Evolutionary conservation across 805 yeast genomes (phyloP).

Genomic region (Cyberlindnera mycetangii): DNA sequence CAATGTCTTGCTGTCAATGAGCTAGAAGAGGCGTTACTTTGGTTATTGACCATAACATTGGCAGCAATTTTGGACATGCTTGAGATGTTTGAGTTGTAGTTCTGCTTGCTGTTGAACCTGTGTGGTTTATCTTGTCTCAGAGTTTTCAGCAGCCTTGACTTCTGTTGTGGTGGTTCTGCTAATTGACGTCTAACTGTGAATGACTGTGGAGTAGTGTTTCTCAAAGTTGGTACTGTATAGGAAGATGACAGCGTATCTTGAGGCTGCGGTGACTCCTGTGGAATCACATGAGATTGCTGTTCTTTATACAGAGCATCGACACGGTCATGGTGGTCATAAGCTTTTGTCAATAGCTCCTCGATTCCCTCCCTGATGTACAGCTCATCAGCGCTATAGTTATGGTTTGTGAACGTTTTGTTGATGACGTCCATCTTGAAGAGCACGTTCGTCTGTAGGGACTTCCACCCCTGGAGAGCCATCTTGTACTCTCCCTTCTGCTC

Average conservation of each 20-base stretch:
- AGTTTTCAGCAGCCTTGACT: slow-evolving; percentile 32
- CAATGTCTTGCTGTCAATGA: slow-evolving; percentile 16
- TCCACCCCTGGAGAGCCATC: slow-evolving; percentile 72
- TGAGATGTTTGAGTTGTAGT: slow-evolving; percentile 15
- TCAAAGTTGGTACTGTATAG: slow-evolving; percentile 24
- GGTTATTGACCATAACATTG: slow-evolving; percentile 10
- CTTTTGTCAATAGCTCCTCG: slow-evolving; percentile 23
- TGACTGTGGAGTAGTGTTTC: slow-evolving; percentile 24
- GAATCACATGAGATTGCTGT: not conserved
- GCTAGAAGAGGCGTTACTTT: not conserved
- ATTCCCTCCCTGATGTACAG: slow-evolving; percentile 33
- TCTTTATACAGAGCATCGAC: slow-evolving; percentile 23
- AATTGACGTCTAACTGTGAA: slow-evolving; percentile 24
- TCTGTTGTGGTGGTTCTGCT: slow-evolving; percentile 19
- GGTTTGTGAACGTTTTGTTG: slow-evolving; percentile 38
- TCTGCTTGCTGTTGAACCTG: slow-evolving; percentile 15
- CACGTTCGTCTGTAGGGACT: slow-evolving; percentile 59
- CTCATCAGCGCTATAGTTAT: slow-evolving; percentile 43
- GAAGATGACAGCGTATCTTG: slow-evolving; percentile 1
- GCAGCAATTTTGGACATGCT: slow-evolving; percentile 30
- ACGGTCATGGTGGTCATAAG: slow-evolving; percentile 39
- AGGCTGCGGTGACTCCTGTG: not conserved
- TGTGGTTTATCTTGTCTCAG: slow-evolving; percentile 29
- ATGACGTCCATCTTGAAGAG: slow-evolving; percentile 52
- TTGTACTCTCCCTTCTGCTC: slow-evolving; percentile 53